A percentile compares a stretch with the other conserved stretches of the same genome.
Conservation (phyloP, 371 early-diverging fungal genomes). For the Mortierella sp. region DNA sequence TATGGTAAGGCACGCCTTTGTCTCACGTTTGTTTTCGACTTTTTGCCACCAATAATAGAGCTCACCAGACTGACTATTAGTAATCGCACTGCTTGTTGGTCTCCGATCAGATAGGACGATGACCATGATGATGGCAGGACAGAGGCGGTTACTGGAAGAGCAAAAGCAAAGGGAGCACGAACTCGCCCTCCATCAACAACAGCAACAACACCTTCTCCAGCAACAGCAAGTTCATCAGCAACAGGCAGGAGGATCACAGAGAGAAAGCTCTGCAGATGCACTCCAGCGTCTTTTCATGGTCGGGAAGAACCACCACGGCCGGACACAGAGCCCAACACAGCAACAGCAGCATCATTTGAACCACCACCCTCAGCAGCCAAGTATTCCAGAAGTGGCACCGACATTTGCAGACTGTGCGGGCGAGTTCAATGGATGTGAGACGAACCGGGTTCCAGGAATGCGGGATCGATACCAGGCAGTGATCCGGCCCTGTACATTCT, state of each 20-base stretch:
- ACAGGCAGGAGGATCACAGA: slow-evolving; percentile 16
- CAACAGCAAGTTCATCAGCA: slow-evolving; percentile 11
- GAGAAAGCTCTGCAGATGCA: slow-evolving; percentile 32
- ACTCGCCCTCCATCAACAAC: slow-evolving; percentile 4
- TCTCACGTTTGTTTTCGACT: background rate
- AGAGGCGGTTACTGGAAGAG: slow-evolving; percentile 33
- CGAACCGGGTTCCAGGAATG: slow-evolving; percentile 46
- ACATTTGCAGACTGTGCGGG: slow-evolving; percentile 51
- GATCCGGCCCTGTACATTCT: slow-evolving; percentile 36
- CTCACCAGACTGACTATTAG: background rate
- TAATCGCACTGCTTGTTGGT: background rate
- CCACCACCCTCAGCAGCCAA: background rate
- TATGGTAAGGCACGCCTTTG: slow-evolving; percentile 26
- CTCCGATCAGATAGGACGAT: slow-evolving; percentile 38
- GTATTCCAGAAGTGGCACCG: background rate
- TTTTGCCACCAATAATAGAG: too few relatives aligned
- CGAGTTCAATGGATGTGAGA: slow-evolving; percentile 48
- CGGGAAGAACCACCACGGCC: slow-evolving; percentile 10
- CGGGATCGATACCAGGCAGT: slow-evolving; percentile 35
- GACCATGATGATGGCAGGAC: slow-evolving; percentile 46
- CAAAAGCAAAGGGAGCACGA: slow-evolving; percentile 17
- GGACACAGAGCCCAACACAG: slow-evolving; percentile 5
- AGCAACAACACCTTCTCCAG: slow-evolving; percentile 1
- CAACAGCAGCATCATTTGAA: background rate
- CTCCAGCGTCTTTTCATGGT: slow-evolving; percentile 43